Conservation (phyloP, 768 basidiomycete genomes). For the Tubosaeta sp. region DNA sequence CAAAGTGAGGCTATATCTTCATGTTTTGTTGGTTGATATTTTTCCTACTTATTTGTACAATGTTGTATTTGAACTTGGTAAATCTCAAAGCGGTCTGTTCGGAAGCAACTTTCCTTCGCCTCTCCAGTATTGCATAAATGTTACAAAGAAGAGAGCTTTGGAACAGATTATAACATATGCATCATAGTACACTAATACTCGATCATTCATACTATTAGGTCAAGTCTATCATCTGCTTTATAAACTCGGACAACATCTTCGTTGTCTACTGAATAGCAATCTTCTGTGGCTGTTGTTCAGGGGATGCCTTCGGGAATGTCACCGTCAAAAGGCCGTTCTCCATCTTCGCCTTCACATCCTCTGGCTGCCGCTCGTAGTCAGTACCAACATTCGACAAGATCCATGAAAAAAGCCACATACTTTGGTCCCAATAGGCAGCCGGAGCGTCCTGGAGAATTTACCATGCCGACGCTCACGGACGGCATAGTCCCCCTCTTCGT, state of each 20-base stretch:
- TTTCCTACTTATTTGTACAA: neutral
- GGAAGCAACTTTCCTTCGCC: too few species aligned
- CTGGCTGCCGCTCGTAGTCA: constrained; percentile 22
- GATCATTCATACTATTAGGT: too few species aligned
- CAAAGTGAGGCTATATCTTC: constrained; percentile 9
- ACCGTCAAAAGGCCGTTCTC: constrained; percentile 43
- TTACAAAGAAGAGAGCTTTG: too few species aligned
- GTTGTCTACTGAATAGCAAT: constrained; percentile 21
- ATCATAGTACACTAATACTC: too few species aligned
- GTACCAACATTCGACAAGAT: too few species aligned
- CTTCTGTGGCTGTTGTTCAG: constrained; percentile 38
- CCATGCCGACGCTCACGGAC: constrained; percentile 43
- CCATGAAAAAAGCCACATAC: constrained; percentile 14
- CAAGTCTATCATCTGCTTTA: too few species aligned
- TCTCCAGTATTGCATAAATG: too few species aligned
- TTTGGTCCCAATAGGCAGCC: constrained; percentile 43
- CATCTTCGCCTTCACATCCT: constrained; percentile 45
- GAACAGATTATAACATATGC: too few species aligned
- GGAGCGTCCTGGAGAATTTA: constrained; percentile 40
- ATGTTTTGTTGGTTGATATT: neutral
- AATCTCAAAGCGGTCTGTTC: too few species aligned
- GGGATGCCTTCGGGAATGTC: constrained; percentile 39
- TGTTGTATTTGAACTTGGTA: neutral
- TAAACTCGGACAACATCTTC: neutral
- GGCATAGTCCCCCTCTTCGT: constrained; percentile 37